Evolutionary conservation across 371 early-diverging fungal genomes (phyloP), one percentile per base, ranked within the genome.

Genomic region (Mucor irregularis): DNA sequence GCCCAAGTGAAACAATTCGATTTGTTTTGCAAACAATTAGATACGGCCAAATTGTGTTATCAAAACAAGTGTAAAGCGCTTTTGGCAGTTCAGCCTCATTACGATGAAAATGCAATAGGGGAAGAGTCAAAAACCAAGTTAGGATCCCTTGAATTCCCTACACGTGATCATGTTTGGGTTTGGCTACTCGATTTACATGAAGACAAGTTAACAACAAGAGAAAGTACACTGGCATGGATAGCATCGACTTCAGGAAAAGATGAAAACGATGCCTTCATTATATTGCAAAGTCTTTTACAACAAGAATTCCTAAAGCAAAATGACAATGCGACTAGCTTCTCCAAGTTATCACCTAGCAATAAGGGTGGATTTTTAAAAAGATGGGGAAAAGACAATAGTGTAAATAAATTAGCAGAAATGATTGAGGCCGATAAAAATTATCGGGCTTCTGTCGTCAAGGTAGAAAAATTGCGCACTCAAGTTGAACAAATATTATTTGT

Each of bases 401-500:
- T 46, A 55, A 43, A 54, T 39, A 42, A 53, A 53, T 57, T 58
- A 9, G 33, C n/a, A 2, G 69, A 68, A 7, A 69, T 69, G 68
- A 70, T 81, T 5, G 78, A 82, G 42, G 84, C 82, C 6, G 87
- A 88, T 64, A 74, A 68, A 29, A 58, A 64, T 5, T 89, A 89
- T 65, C 63, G 75, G 26, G 64, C 73, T 31, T 65, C 84, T 2
- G 87, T 88, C 13, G 61, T 57, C 44, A 76, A 74, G 31, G 81
- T 80, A 1, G 90, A 90, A 40, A 60, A 58, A 10, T 72, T 81
- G 44, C 83, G 90, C 39, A 74, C 84, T 35, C 73, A 73, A 14
- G 73, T 82, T 4, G 90, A 90, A 66, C 85, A 87, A 70, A 58
- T 73, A 31, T 42, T 90, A 69, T 78, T 81, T 53, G 53, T 60